Base-by-base conservation (phyloP, 139 green algal genomes). In the Gonium pectorale region DNA sequence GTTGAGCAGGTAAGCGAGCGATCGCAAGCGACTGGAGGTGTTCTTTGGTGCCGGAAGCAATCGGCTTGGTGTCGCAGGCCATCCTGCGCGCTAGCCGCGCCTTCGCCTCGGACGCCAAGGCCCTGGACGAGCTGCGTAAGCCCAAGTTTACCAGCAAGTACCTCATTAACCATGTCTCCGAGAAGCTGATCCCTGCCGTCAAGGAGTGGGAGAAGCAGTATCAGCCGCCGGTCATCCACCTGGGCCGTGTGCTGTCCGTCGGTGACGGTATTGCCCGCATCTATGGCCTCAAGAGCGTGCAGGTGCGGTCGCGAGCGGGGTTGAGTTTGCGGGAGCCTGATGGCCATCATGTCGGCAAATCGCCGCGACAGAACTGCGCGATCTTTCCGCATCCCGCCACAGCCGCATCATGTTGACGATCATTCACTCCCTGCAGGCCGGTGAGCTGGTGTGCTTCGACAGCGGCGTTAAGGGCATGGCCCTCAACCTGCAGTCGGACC, bases 191-290 rank as follows among this genome's bases (percentile, higher is more conserved):
- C 54, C 85, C 85, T 44, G 85, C 88, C 44, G 85, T 90, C 33
- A 90, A 91, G 85, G 89, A 94, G 89, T 94, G 89, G 88, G 91
- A 94, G 87, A 92, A 92, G 89, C 64, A 59, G 59, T 94, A 94
- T 87, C 91, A 94, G 89, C 86, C 91, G 31, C 91, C 91, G 21
- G 89, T 94, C 74, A 94, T 92, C 35, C 91, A 94, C 83, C 89
- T 98, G 49, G 95, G 96, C 31, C 90, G 93, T 74, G 96, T 98
- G 74, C 89, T 98, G 66, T 95, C 89, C 66, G 94, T 98, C 64
- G 96, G 96, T 78, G 96, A 98, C 81, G 96, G 96, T 92, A 98
- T 98, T 85, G 96, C 96, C 49, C 94, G 96, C 75, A 83, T 98
- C 24, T 97, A 97, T 69, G 95, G 95, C 56, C 86, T 98, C 62